Conservation (phyloP, 345 rosid genomes). For the Populus nigra region DNA sequence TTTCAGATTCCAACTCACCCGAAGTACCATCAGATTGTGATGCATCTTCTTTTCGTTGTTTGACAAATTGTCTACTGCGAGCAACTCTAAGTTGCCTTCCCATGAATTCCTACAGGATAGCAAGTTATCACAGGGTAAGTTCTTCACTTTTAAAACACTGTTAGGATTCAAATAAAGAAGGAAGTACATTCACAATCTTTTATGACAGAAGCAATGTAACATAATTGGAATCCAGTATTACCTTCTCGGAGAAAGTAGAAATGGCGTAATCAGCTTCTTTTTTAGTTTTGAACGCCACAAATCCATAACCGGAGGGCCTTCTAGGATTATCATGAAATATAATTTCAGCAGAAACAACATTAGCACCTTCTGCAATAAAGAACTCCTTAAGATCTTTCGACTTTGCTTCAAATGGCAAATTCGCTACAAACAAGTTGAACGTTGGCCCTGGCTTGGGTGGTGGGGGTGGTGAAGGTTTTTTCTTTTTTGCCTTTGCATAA, state of each 20-base stretch:
- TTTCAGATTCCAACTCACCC: conserved; percentile 26
- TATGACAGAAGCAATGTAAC: conserved; percentile 10
- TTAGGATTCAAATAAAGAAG: neutral
- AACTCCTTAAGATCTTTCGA: conserved; percentile 65
- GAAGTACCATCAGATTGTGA: conserved; percentile 41
- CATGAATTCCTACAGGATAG: conserved; percentile 49
- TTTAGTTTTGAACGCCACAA: conserved; percentile 75
- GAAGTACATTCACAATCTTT: neutral
- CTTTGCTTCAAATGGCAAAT: conserved; percentile 65
- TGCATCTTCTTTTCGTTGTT: conserved; percentile 42
- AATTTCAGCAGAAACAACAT: conserved; percentile 58
- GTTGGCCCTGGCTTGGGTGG: conserved; percentile 36
- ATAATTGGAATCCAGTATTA: conserved; percentile 17
- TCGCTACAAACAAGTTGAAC: conserved; percentile 68
- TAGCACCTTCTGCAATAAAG: conserved; percentile 49
- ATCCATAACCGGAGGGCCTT: conserved; percentile 74
- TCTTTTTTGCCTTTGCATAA: conserved; percentile 56
- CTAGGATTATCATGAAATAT: conserved; percentile 71
- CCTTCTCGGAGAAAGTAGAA: conserved; percentile 66
- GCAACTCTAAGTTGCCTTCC: conserved; percentile 71
- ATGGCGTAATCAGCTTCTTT: conserved; percentile 68
- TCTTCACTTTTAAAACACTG: neutral
- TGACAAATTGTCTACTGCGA: conserved; percentile 71
- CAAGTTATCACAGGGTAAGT: conserved; percentile 1
- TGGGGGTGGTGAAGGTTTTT: conserved; percentile 44